phyloP scores from a whole-genome alignment of 78 protist species.

The Speleostelium caveatum region DNA sequence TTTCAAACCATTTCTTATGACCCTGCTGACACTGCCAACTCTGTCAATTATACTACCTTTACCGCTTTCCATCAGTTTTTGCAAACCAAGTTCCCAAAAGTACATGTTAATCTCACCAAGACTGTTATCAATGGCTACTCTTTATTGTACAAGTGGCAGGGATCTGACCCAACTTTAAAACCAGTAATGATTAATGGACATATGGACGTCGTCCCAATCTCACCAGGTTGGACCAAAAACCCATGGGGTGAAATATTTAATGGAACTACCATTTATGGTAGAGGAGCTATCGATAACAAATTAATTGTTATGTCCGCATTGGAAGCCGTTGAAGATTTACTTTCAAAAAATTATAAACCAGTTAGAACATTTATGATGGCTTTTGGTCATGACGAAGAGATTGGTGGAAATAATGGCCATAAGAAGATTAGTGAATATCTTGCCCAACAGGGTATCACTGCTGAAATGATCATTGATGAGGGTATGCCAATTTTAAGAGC shows the following conservation, averaged over 20 bases:
- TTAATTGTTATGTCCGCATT: conserved; percentile 37
- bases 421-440: conserved; percentile 3
- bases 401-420: conserved; percentile 39
- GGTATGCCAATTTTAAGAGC: conserved; percentile 32
- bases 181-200: conserved; percentile 45
- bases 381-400: conserved; percentile 68
- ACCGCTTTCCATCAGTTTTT: conserved; percentile 3
- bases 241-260: conserved; percentile 44
- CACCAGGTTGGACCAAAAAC: neutral
- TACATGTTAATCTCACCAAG: neutral
- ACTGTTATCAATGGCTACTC: conserved; percentile 14
- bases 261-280: conserved; percentile 1
- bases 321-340: conserved; percentile 37
- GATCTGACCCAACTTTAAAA: conserved; percentile 3
- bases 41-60: conserved; percentile 15
- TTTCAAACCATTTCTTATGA: conserved; percentile 42
- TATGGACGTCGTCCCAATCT: conserved; percentile 61
- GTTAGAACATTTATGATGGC: conserved; percentile 17
- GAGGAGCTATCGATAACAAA: too few species aligned
- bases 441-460: neutral
- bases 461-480: conserved; percentile 42
- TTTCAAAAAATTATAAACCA: conserved; percentile 15
- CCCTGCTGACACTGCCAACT: neutral
- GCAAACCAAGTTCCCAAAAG: conserved; percentile 16
- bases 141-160: conserved; percentile 31